Evolutionary conservation across 345 rosid species (phyloP).

Genomic region (Arabis hirsuta): DNA sequence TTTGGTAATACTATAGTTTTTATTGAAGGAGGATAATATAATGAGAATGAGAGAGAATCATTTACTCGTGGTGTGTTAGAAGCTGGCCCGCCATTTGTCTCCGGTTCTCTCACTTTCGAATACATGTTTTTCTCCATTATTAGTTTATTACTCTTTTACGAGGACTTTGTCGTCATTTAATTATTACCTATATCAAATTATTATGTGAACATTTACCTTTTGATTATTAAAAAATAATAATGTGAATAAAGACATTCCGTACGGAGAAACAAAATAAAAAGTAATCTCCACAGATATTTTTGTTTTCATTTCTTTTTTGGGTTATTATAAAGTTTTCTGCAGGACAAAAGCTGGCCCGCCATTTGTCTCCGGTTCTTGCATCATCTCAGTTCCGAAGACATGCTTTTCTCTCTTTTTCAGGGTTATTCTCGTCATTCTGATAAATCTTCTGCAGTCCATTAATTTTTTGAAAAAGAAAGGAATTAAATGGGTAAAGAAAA

Average conservation of each 20-base stretch:
- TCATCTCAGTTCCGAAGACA: conserved; percentile 46
- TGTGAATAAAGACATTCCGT: conserved; percentile 7
- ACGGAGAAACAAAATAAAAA: neutral
- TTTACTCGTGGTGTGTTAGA: conserved; percentile 35
- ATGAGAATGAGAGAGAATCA: conserved; percentile 41
- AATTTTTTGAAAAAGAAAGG: too few species aligned
- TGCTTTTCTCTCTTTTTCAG: conserved; percentile 37
- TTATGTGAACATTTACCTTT: conserved; percentile 30
- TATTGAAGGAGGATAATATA: conserved; percentile 8
- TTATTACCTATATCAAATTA: too few species aligned
- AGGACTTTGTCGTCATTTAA: too few species aligned
- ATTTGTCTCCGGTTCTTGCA: conserved; percentile 43
- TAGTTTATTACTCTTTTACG: too few species aligned
- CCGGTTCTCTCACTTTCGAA: conserved; percentile 44
- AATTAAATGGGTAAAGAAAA: too few species aligned
- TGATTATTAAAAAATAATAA: too few species aligned
- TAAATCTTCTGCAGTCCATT: neutral
- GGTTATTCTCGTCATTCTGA: conserved; percentile 7
- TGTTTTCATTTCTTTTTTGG: neutral
- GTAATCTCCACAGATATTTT: conserved; percentile 28
- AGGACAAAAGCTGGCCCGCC: conserved; percentile 49
- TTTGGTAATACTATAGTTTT: neutral
- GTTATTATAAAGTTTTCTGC: neutral
- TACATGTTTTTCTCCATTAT: conserved; percentile 45
- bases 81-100: conserved; percentile 45